Evolutionary conservation across 2,329 filamentous ascomycete species (phyloP), one percentile per base, ranked within the genome.

Genomic region (Hypoxylon sp.): DNA sequence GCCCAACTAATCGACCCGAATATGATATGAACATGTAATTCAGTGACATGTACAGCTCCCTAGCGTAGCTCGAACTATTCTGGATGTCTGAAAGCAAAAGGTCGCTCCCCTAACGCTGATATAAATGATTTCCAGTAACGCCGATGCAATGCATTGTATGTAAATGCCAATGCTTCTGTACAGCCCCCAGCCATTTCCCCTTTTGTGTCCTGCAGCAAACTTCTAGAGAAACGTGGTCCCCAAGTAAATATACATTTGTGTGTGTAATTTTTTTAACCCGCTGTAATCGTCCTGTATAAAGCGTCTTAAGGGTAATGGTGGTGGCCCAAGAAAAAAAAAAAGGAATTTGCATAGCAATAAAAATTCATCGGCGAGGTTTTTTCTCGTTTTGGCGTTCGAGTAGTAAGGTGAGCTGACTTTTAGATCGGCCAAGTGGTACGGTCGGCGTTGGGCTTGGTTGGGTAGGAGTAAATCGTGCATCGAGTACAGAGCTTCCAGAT

Each of bases 341-440:
- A 48, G 49, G 11, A 33, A 42, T 12, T 18, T 28, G 30, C 45
- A 40, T 64, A 61, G 61, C 38, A 56, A 59, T 61, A 40, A 61
- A 44, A 52, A 45, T 12, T 71, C 57, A 76, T 54, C 72, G 72
- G 16, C 69, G 72, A 32, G 68, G 20, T 65, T 73, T 75, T 53
- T 74, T 76, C 26, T 76, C 74, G 30, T 65, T 54, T 36, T 73
- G 65, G 33, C 83, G 82, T 69, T 87, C 84, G 18, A 89, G 78
- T 1, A 89, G 78, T 3, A 89, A 76, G 8, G 83, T 84, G 26
- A 89, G 78, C 72, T 89, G 86, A 70, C 86, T 89, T 74, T 84
- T 87, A n/a, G 86, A 85, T 61, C 85, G 80, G n/a, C 80, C 85
- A 50, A 89, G 77, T 3, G 83, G 84, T 6, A 85, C 78, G 12